Evolutionary conservation across 2,329 filamentous ascomycete genomes (phyloP), one percentile per base, ranked within the genome.

Genomic region (Trichoderma sp.): DNA sequence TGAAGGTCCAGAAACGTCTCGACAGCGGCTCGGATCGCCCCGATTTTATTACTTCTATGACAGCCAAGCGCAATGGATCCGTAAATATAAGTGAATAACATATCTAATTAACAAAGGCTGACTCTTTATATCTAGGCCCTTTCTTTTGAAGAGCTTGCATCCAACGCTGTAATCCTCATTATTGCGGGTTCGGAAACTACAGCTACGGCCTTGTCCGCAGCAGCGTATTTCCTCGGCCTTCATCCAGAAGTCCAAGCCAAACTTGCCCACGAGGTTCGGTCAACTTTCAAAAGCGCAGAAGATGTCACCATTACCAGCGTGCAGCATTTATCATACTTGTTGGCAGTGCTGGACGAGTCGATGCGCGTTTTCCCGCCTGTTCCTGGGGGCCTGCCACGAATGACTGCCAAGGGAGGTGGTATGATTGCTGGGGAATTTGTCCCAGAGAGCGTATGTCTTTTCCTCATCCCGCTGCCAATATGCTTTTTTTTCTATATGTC

Each of bases 321-420:
- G 7, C 53, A 71, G 16, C 35, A 70, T 16, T 59, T 74, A 2
- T 21, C 81, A 0, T 87, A 85, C 70, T 77, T 88, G 8, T 81
- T 84, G 70, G 85, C 85, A 0, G 82, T 83, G 5, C 81, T 87
- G 49, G 81, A 81, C 61, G 85, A 87, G 72, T 81, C 80, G 0
- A 75, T 86, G 21, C 79, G 85, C 0, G 78, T 86, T 27, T 81
- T 79, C 70, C 82, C 84, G 2, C 83, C 83, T 0, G 79, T 82
- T 0, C 78, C 78, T 2, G 80, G 79, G 0, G 74, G 80, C 14
- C 76, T 81, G 55, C 2, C 81, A 79, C 69, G 77, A 70, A 72
- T 76, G 4, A 76, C 76, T 2, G 76, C 77, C 0, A 58, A 71
- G 0, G 72, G 69, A 1, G 79, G 79, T 2, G 77, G 79, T 21